Evolutionary conservation across 495 filamentous ascomycete species (phyloP).

Genomic region (Filosporella fistucella): DNA sequence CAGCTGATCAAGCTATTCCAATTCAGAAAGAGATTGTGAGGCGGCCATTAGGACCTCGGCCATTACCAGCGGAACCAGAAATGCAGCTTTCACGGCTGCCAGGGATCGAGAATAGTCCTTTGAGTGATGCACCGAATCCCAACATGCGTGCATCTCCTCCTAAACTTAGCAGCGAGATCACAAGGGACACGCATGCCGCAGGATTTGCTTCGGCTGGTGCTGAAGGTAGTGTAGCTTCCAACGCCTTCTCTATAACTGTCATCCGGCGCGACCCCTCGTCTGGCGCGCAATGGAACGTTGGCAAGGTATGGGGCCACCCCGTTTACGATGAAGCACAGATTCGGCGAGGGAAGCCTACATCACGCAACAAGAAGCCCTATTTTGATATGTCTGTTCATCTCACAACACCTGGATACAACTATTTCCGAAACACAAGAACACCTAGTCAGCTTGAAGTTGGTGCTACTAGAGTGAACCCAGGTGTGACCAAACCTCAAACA

Average conservation of each 20-base stretch:
- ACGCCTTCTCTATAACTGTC: slow-evolving; percentile 64
- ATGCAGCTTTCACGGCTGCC: slow-evolving; percentile 10
- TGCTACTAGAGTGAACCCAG: not conserved
- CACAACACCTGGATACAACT: slow-evolving; percentile 22
- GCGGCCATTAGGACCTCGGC: slow-evolving; percentile 21
- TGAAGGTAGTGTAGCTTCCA: not conserved
- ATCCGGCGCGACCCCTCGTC: slow-evolving; percentile 83
- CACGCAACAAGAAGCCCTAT: slow-evolving; percentile 12
- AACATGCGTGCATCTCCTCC: too few species aligned
- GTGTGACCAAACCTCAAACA: not conserved
- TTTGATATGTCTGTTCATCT: slow-evolving; percentile 36
- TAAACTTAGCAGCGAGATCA: not conserved
- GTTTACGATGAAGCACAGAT: slow-evolving; percentile 2
- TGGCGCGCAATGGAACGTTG: slow-evolving; percentile 86
- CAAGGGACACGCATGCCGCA: not conserved
- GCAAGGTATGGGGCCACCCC: slow-evolving; percentile 52
- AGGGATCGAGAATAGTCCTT: slow-evolving; percentile 7
- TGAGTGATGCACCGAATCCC: not conserved
- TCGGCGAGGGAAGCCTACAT: not conserved
- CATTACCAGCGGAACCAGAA: slow-evolving; percentile 4
- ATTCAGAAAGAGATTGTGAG: too few species aligned
- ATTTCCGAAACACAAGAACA: slow-evolving; percentile 10
- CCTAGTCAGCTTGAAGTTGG: not conserved
- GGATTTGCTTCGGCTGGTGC: not conserved
- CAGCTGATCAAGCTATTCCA: not conserved